These are phyloP conservation scores for Blastocystis sp. DNA, from an alignment of 352 stramenopile species.

Conservation along the genomic window DNA sequence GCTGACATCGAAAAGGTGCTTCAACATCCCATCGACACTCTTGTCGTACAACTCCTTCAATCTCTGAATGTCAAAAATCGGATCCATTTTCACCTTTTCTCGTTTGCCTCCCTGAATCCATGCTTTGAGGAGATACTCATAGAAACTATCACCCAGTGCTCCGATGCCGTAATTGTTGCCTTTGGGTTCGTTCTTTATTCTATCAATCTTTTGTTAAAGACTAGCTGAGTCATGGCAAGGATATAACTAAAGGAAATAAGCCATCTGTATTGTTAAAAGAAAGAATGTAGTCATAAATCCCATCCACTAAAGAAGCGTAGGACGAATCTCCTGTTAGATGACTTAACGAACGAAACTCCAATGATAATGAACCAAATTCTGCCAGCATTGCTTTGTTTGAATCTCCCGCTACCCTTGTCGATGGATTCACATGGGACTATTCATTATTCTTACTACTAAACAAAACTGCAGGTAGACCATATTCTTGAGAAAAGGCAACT, in stretches of 20 bases:
- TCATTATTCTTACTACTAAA: neutral
- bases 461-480: neutral
- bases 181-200: slow-evolving; percentile 60
- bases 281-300: slow-evolving; percentile 64
- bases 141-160: slow-evolving; percentile 87
- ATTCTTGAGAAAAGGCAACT: neutral
- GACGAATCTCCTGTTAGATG: slow-evolving; percentile 72
- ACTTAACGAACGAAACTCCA: slow-evolving; percentile 74
- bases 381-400: slow-evolving; percentile 66
- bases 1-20: slow-evolving; percentile 73
- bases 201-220: neutral
- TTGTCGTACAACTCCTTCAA: slow-evolving; percentile 77
- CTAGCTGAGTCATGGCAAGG: neutral
- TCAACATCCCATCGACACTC: slow-evolving; percentile 82
- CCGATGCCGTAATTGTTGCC: slow-evolving; percentile 77
- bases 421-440: neutral
- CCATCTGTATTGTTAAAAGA: neutral
- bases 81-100: slow-evolving; percentile 64
- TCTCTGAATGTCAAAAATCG: neutral
- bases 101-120: slow-evolving; percentile 85
- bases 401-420: neutral
- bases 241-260: slow-evolving; percentile 38
- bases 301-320: slow-evolving; percentile 66
- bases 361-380: slow-evolving; percentile 74
- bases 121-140: slow-evolving; percentile 95